These are phyloP conservation scores for Sugiyamaella mastotermitis DNA, from an alignment of 805 yeast genomes.

Conservation along the genomic window DNA sequence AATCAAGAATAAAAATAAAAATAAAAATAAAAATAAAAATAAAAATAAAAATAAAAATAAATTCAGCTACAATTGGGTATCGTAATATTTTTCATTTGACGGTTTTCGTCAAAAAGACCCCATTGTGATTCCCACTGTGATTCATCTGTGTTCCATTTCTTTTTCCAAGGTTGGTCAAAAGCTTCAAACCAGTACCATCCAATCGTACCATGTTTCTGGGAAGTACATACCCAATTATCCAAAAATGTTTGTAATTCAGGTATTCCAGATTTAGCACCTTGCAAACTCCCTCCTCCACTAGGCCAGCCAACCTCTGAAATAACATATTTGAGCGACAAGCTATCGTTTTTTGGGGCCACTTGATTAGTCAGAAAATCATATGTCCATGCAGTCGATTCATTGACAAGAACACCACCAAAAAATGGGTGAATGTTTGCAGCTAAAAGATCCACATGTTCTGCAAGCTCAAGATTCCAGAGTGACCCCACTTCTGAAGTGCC, in stretches of 20 bases:
- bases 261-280: slow-evolving; percentile 42
- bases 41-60: too few relatives aligned
- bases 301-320: slow-evolving; percentile 75
- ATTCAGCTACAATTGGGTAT: slow-evolving; percentile 42
- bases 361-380: slow-evolving; percentile 41
- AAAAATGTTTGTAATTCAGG: slow-evolving; percentile 43
- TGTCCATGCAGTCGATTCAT: slow-evolving; percentile 48
- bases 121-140: slow-evolving; percentile 64
- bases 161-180: slow-evolving; percentile 69
- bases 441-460: slow-evolving; percentile 45
- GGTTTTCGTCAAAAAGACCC: slow-evolving; percentile 53
- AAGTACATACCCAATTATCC: slow-evolving; percentile 46
- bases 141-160: slow-evolving; percentile 41
- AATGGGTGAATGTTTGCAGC: slow-evolving; percentile 68
- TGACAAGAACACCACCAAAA: slow-evolving; percentile 50
- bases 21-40: too few relatives aligned
- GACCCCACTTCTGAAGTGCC: slow-evolving; percentile 61
- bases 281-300: slow-evolving; percentile 47
- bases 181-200: slow-evolving; percentile 64
- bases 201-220: slow-evolving; percentile 30
- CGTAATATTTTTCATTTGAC: slow-evolving; percentile 37
- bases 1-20: too few relatives aligned
- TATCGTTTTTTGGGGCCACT: slow-evolving; percentile 22
- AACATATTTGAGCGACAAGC: slow-evolving; percentile 29
- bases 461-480: slow-evolving; percentile 34